Evolutionary conservation across 441 rosid species (phyloP), one percentile per base, ranked within the genome.

Genomic region (Gossypium armourianum): DNA sequence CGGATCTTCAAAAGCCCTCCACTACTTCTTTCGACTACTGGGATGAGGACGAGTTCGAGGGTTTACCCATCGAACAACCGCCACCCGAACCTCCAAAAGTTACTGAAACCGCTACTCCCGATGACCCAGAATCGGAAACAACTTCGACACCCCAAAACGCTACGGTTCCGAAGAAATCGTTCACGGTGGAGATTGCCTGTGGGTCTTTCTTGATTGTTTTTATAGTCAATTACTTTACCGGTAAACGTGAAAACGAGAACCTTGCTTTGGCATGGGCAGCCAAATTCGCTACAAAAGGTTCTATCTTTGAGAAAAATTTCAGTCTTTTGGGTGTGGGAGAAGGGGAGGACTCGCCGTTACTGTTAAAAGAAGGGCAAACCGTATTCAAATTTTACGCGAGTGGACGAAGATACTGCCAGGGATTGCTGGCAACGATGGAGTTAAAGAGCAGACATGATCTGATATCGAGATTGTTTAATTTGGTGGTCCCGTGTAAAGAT

Each of bases 21-120:
- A 62, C 85, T 4, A 49, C 80, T n/a, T 60, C 87, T 6, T 85
- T 92, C 55, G 96, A 89, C 2, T 86, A 82, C 67, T 92, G 96
- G 98, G 97, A 92, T 62, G 98, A 92, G 68, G 98, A 92, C 64
- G 98, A 93, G 78, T 93, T 93, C 77, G 97, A 93, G 71, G 97
- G 97, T 17, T 76, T 93, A 0, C 97, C 93, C 2, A 23, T 73
- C 20, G 79, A 82, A 24, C 77, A 76, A 0, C 65, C 73, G 2
- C 72, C 79, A 3, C 28, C 24, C 0, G 84, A 85, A 6, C 17
- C 79, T 20, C 72, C 76, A 0, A 15, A 62, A 62, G 52, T 52
- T 54, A n/a, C 81, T 4, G 84, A 84, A 57, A 73, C 76, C 55
- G 62, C 81, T 32, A 45, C 83, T 64, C 62, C 80, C 12, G 17